phyloP scores from a whole-genome alignment of 208 protist species.

The Wallacemonas sp. region DNA sequence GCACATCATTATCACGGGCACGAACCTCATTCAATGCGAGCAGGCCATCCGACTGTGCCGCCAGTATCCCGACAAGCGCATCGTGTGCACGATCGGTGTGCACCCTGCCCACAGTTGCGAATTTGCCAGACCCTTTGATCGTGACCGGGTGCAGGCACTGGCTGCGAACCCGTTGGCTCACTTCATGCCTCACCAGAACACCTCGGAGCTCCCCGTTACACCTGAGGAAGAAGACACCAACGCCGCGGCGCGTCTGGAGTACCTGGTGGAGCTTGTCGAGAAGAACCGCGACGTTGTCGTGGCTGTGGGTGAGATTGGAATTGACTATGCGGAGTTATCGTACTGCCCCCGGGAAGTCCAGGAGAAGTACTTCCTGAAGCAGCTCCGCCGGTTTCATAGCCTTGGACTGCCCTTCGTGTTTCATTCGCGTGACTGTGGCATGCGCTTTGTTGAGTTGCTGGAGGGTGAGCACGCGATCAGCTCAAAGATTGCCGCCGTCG shows the following conservation, averaged over 20 bases:
- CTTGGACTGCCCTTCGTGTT: constrained; percentile 88
- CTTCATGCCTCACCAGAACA: neutral
- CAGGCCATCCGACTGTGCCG: constrained; percentile 81
- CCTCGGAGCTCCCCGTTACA: neutral
- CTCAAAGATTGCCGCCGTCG: constrained; percentile 46
- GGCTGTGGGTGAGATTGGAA: constrained; percentile 84
- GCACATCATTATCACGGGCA: constrained; percentile 86
- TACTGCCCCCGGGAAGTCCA: constrained; percentile 75
- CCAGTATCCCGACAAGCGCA: constrained; percentile 35
- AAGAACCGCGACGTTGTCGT: constrained; percentile 84
- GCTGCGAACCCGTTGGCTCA: neutral
- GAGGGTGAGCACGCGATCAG: constrained; percentile 10
- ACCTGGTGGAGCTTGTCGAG: constrained; percentile 51
- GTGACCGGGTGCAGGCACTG: constrained; percentile 17
- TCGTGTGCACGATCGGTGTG: constrained; percentile 83
- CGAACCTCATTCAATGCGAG: constrained; percentile 66
- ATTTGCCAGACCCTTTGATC: constrained; percentile 51
- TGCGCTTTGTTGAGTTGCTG: constrained; percentile 78
- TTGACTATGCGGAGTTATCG: constrained; percentile 92
- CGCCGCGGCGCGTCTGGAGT: constrained; percentile 39
- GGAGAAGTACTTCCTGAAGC: constrained; percentile 61
- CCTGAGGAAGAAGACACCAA: constrained; percentile 20
- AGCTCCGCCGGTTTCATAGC: constrained; percentile 50
- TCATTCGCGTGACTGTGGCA: constrained; percentile 88
- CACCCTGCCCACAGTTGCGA: constrained; percentile 82